Conservation (phyloP, 1,284 basidiomycete species). For the Ganoderma lingzhi region DNA sequence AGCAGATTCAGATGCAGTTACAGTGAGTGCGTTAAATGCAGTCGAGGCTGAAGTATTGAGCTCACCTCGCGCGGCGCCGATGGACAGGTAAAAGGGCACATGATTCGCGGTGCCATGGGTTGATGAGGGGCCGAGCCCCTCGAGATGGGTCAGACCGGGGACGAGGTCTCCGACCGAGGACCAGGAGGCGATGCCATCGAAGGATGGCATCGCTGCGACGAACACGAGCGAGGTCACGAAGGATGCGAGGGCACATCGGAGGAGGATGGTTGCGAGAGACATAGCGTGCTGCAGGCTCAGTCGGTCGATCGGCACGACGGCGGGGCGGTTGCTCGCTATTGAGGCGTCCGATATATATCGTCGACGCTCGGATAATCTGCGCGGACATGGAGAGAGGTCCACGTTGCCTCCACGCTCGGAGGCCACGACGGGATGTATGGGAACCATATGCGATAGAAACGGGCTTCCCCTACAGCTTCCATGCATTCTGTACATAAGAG, state of each 20-base stretch:
- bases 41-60: conserved; percentile 1
- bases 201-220: conserved; percentile 53
- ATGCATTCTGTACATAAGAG: conserved; percentile 8
- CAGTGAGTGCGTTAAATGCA: conserved; percentile 9
- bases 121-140: conserved; percentile 49
- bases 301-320: conserved; percentile 1
- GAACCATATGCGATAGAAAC: conserved; percentile 20
- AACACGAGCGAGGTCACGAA: conserved; percentile 33
- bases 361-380: conserved; percentile 25
- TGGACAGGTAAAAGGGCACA: conserved; percentile 49
- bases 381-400: conserved; percentile 17
- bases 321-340: not conserved
- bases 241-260: conserved; percentile 33
- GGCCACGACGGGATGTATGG: conserved; percentile 24
- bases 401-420: conserved; percentile 27
- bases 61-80: conserved; percentile 39
- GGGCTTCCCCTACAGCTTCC: conserved; percentile 15
- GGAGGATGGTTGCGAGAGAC: conserved; percentile 30
- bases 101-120: conserved; percentile 21
- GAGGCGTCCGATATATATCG: conserved; percentile 20
- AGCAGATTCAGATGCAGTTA: conserved; percentile 10
- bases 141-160: conserved; percentile 54
- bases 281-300: conserved; percentile 20
- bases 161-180: conserved; percentile 56
- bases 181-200: conserved; percentile 52